A percentile compares a stretch with the other conserved stretches of the same genome.
phyloP scores from a whole-genome alignment of 1,284 basidiomycete species.

The Austroboletus novae-zelandiae region DNA sequence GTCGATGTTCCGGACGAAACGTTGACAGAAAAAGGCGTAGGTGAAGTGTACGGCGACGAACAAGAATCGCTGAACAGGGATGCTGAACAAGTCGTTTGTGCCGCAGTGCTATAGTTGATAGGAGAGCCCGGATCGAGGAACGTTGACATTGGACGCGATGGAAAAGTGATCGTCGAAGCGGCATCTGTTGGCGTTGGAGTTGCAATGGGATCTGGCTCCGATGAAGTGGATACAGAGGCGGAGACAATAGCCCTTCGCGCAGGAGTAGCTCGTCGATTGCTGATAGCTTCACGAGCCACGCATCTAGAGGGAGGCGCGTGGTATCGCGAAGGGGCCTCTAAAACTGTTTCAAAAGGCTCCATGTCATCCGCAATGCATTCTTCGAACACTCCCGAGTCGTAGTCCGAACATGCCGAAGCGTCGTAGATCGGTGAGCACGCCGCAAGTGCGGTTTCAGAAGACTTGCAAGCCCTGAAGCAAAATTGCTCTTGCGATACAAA shows the following conservation, averaged over 20 bases:
- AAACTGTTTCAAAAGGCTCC: slow-evolving; percentile 59
- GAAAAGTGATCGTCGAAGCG: slow-evolving; percentile 9
- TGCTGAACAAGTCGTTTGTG: background rate
- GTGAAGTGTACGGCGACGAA: background rate
- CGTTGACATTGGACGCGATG: slow-evolving; percentile 2
- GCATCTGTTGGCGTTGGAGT: slow-evolving; percentile 1
- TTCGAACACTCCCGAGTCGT: slow-evolving; percentile 56
- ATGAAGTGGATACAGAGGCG: slow-evolving; percentile 9
- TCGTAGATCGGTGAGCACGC: slow-evolving; percentile 72
- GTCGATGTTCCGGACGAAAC: background rate
- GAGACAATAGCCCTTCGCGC: slow-evolving; percentile 24
- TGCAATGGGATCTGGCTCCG: slow-evolving; percentile 4
- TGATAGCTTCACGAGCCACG: slow-evolving; percentile 39
- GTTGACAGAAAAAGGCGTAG: background rate
- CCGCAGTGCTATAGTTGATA: background rate
- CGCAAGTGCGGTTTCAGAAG: slow-evolving; percentile 52
- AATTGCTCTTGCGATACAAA: slow-evolving; percentile 60
- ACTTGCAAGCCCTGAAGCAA: slow-evolving; percentile 74
- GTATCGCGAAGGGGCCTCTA: slow-evolving; percentile 58
- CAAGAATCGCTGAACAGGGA: background rate
- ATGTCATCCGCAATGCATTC: slow-evolving; percentile 54
- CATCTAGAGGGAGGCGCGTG: slow-evolving; percentile 56
- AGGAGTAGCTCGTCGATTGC: slow-evolving; percentile 38
- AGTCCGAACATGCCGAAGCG: slow-evolving; percentile 54
- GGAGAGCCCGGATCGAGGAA: background rate